Evolutionary conservation across 1,284 basidiomycete species (phyloP).

Genomic region (Mrakiaceae sp.): DNA sequence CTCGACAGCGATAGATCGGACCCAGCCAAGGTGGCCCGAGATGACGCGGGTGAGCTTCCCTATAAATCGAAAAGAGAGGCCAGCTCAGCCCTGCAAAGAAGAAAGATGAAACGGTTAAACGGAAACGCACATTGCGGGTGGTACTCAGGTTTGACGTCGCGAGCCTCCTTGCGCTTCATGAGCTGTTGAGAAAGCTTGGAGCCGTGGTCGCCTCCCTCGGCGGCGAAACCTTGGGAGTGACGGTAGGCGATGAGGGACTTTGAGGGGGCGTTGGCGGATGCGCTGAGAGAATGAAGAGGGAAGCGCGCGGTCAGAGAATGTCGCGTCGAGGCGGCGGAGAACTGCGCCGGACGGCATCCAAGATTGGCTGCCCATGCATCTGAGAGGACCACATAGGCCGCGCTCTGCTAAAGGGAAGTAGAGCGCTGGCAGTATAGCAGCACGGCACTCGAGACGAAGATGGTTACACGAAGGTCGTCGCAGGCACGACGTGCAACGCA

Average conservation of each 20-base stretch:
- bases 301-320: slow-evolving; percentile 2
- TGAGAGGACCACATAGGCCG: too few species aligned
- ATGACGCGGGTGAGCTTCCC: slow-evolving; percentile 95
- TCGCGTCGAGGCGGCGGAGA: slow-evolving; percentile 17
- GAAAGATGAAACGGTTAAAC: background rate
- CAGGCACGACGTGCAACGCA: too few species aligned
- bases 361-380: too few species aligned
- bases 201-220: slow-evolving; percentile 33
- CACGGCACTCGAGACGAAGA: too few species aligned
- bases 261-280: slow-evolving; percentile 18
- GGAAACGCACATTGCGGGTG: slow-evolving; percentile 58
- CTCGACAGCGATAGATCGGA: slow-evolving; percentile 89
- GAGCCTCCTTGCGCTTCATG: slow-evolving; percentile 76
- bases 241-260: slow-evolving; percentile 33
- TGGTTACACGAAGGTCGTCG: too few species aligned
- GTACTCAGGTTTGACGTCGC: slow-evolving; percentile 85
- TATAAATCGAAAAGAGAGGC: slow-evolving; percentile 16
- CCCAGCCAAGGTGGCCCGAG: slow-evolving; percentile 96
- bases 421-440: too few species aligned
- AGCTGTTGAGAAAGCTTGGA: slow-evolving; percentile 70
- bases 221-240: slow-evolving; percentile 35
- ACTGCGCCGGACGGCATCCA: background rate
- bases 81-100: background rate
- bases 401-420: too few species aligned
- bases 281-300: slow-evolving; percentile 7